A percentile compares a stretch with the other conserved stretches of the same genome.
These are phyloP conservation scores for Globisporangium echinulatum DNA, from an alignment of 352 stramenopile genomes.

Conservation along the genomic window DNA sequence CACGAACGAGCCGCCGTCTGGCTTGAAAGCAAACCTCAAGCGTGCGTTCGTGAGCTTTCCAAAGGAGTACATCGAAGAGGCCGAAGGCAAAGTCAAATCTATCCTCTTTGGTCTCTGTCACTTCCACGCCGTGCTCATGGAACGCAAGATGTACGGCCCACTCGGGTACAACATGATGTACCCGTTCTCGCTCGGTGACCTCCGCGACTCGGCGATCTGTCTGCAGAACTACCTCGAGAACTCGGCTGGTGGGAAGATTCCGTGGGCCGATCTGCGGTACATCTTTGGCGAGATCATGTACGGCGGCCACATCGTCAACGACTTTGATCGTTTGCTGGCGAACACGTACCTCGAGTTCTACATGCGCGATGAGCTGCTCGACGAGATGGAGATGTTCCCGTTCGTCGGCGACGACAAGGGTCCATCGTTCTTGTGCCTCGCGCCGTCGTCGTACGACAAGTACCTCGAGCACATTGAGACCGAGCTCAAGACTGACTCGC, in stretches of 20 bases:
- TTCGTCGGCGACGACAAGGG: constrained; percentile 96
- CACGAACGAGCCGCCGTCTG: constrained; percentile 93
- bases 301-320: constrained; percentile 94
- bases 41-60: constrained; percentile 94
- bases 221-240: constrained; percentile 97
- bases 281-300: constrained; percentile 98
- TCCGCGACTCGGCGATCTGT: constrained; percentile 93
- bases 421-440: constrained; percentile 90
- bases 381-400: constrained; percentile 98
- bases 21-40: constrained; percentile 95
- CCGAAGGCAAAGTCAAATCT: constrained; percentile 93
- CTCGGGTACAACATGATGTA: constrained; percentile 99
- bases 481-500: constrained; percentile 94
- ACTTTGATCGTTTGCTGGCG: constrained; percentile 92
- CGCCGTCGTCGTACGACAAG: constrained; percentile 96
- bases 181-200: constrained; percentile 94
- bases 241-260: constrained; percentile 91
- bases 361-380: constrained; percentile 96
- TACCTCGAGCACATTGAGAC: constrained; percentile 97
- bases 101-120: constrained; percentile 97
- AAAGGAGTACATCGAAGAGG: constrained; percentile 95
- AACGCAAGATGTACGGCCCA: constrained; percentile 96
- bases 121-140: constrained; percentile 97
- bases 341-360: constrained; percentile 98
- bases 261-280: constrained; percentile 95